Evolutionary conservation across 2,329 filamentous ascomycete genomes (phyloP), one percentile per base, ranked within the genome.

Genomic region (Ascochyta clinopodiicola): DNA sequence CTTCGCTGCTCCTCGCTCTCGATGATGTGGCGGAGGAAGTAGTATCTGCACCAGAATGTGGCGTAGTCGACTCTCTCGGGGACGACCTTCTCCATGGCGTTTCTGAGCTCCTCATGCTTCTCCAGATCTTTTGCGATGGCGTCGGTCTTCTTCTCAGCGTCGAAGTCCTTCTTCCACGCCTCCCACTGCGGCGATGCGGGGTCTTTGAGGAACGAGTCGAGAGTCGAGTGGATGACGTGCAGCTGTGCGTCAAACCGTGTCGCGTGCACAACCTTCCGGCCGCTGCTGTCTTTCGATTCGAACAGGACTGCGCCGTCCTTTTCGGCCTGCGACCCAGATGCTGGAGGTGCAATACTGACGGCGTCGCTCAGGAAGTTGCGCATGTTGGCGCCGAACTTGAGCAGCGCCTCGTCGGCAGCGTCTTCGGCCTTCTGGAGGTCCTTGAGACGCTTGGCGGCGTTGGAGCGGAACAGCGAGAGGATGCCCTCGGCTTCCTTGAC

Each of bases 41-140:
- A 98, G 77, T 99, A 99, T 51, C 95, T 84, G 72, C 85, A 89
- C 94, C 95, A 99, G 74, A 99, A 99, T 47, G 89, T 85, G 47
- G 81, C 84, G 70, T 99, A 99, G 31, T 93, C 84, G n/a, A 97
- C 91, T 65, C 86, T 85, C 75, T 93, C 92, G 1, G 95, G 95
- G n/a, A 99, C 95, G 51, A 96, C 80, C 79, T 89, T 92, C 83
- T 97, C 95, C 94, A 99, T 98, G 0, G 92, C 92, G 24, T 83
- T 78, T 65, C 93, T 83, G 66, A 99, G 79, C 76, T 98, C 94
- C 9, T 88, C 86, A 70, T 96, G 96, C 72, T 89, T 91, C 63
- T 93, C 88, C 63, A 99, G 75, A 75, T 99, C 92, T 57, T 80
- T 81, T 43, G 88, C 86, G 64, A 99, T 96, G 48, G 88, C 88